phyloP scores from a whole-genome alignment of 805 yeast genomes.

The Candida ipomoeae region DNA sequence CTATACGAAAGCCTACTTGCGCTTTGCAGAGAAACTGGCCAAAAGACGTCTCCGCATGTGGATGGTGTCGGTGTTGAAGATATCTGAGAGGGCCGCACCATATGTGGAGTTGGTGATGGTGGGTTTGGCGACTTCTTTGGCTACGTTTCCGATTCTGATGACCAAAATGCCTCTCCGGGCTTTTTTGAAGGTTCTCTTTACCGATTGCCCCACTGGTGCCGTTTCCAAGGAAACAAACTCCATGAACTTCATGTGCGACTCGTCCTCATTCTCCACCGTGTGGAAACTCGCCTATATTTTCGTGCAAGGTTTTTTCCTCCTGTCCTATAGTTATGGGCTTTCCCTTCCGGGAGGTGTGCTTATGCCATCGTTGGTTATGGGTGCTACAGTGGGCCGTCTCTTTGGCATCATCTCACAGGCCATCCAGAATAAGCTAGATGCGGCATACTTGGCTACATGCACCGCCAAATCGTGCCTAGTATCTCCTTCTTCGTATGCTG shows the following conservation, averaged over 20 bases:
- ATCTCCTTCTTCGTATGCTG: slow-evolving; percentile 84
- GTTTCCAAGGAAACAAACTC: slow-evolving; percentile 18
- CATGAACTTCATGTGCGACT: slow-evolving; percentile 34
- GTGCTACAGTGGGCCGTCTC: slow-evolving; percentile 56
- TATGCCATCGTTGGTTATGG: slow-evolving; percentile 60
- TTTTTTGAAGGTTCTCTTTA: slow-evolving; percentile 56
- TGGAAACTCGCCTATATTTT: slow-evolving; percentile 35
- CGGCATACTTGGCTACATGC: slow-evolving; percentile 33
- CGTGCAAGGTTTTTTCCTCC: slow-evolving; percentile 52
- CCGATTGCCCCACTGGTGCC: slow-evolving; percentile 49
- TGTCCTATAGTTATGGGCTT: slow-evolving; percentile 67
- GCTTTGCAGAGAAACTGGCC: slow-evolving; percentile 24
- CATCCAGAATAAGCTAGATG: slow-evolving; percentile 39
- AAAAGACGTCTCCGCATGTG: slow-evolving; percentile 26
- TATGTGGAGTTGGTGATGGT: slow-evolving; percentile 48
- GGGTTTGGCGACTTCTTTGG: slow-evolving; percentile 47
- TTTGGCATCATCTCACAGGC: slow-evolving; percentile 50
- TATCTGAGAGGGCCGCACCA: slow-evolving; percentile 19
- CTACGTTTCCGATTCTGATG: slow-evolving; percentile 53
- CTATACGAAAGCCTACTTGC: slow-evolving; percentile 46
- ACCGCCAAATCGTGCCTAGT: slow-evolving; percentile 52
- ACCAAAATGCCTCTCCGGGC: slow-evolving; percentile 54
- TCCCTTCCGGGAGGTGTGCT: slow-evolving; percentile 65
- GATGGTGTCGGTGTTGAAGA: slow-evolving; percentile 11
- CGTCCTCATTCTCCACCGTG: slow-evolving; percentile 23